Base-by-base conservation (phyloP, 306 rosid species). In the Hylodesmum podocarpum region DNA sequence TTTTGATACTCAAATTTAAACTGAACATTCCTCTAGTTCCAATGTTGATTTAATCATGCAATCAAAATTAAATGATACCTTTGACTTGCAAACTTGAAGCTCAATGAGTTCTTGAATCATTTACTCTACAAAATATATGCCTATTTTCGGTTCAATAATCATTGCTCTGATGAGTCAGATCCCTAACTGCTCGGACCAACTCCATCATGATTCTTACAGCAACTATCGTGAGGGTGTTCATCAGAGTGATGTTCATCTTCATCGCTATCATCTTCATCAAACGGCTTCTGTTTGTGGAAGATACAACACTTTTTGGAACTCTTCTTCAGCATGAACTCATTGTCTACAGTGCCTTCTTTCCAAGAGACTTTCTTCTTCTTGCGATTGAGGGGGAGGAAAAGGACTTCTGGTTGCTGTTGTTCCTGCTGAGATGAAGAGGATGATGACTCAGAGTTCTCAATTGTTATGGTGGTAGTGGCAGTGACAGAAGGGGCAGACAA, bases 231-330 rank as follows among this genome's bases (percentile, higher is more conserved):
- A 46, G 71, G 40, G 71, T 77, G 76, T 8, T 85, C 25, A 28
- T 81, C 81, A n/a, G 83, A 64, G 57, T 7, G 66, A 14, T 73
- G 58, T 0, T 87, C 86, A 24, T 95, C 98, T 21, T 84, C 78
- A 22, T 91, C 97, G 75, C 97, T 89, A 51, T 92, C 88, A 83
- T 92, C 97, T 77, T 95, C 97, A 61, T 95, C 99, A 61, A 81
- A 81, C 16, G 85, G 59, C 81, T 75, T 87, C 82, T 53, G 66
- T 82, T 90, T 95, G 80, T 95, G 99, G 76, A 92, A 95, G 81
- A 95, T 92, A 74, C 99, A 95, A 51, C 99, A 95, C 80, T 92
- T 95, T 73, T 95, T 95, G 80, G 97, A 95, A 81, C 97, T 92
- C 84, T 95, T 95, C 87, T 92, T 95, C 86, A 89, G 91, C 97